These are phyloP conservation scores for Rachicladosporium sp. DNA, from an alignment of 2,329 filamentous ascomycete species.

Conservation along the genomic window DNA sequence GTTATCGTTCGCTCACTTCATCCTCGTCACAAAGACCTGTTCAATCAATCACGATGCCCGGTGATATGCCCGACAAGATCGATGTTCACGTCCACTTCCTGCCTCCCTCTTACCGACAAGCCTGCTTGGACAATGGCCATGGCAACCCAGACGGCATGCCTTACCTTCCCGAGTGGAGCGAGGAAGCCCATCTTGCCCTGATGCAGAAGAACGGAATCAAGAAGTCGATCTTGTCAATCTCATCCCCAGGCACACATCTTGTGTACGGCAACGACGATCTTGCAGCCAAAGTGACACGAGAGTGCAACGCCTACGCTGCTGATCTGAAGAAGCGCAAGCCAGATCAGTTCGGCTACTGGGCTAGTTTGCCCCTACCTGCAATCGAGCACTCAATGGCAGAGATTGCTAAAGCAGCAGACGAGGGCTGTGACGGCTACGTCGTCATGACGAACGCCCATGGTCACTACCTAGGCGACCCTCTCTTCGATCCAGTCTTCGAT, in stretches of 20 bases:
- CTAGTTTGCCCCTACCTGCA: constrained; percentile 41
- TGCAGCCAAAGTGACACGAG: constrained; percentile 27
- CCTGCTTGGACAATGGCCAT: constrained; percentile 30
- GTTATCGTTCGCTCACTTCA: too few species aligned
- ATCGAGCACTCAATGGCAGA: constrained; percentile 36
- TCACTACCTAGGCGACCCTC: constrained; percentile 37
- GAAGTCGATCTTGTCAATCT: constrained; percentile 44
- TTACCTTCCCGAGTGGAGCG: constrained; percentile 30
- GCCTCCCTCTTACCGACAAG: constrained; percentile 29
- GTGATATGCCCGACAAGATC: constrained; percentile 20
- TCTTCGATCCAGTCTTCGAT: constrained; percentile 36
- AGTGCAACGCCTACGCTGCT: constrained; percentile 31
- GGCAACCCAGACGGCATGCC: constrained; percentile 40
- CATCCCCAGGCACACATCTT: constrained; percentile 41
- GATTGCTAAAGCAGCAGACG: constrained; percentile 31
- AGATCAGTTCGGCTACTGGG: constrained; percentile 40
- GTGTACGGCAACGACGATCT: constrained; percentile 26
- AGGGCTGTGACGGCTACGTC: constrained; percentile 39
- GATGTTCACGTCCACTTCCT: constrained; percentile 40
- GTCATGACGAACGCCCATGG: constrained; percentile 43
- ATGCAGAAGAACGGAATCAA: constrained; percentile 39
- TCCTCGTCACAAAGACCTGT: too few species aligned
- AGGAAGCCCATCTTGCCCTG: constrained; percentile 34
- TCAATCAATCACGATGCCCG: not conserved
- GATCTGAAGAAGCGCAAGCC: constrained; percentile 26